phyloP scores from a whole-genome alignment of 2,329 filamentous ascomycete genomes.

The Atkinsonella texensis region DNA sequence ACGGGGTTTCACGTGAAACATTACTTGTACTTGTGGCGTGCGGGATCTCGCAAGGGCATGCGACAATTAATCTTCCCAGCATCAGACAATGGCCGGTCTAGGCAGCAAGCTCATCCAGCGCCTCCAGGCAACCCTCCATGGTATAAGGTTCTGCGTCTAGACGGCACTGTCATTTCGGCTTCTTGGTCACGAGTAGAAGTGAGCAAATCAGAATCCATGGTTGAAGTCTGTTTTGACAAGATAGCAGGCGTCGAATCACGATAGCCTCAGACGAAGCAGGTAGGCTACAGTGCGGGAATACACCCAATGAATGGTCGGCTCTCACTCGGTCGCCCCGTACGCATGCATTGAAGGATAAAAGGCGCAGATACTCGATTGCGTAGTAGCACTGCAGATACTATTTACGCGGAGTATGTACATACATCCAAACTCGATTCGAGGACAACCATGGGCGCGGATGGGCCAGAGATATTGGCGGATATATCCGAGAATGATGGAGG shows the following conservation, averaged over 20 bases:
- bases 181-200: background rate
- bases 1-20: too few species aligned
- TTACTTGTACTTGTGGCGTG: too few species aligned
- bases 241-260: background rate
- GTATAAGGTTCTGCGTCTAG: background rate
- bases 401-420: background rate
- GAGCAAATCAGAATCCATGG: background rate
- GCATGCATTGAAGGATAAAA: background rate
- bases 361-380: background rate
- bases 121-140: background rate
- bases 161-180: background rate
- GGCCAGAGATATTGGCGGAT: background rate
- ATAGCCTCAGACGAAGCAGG: too few species aligned
- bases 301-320: background rate
- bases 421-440: too few species aligned
- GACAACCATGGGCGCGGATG: background rate
- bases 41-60: background rate
- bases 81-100: background rate
- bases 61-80: background rate
- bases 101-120: background rate
- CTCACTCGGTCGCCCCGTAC: background rate
- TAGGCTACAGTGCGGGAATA: background rate
- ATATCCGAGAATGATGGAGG: too few species aligned
- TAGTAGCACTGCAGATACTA: background rate
- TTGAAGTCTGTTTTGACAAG: background rate